These are phyloP conservation scores for Fusarium lateritium DNA, from an alignment of 2,329 filamentous ascomycete species.

Conservation along the genomic window DNA sequence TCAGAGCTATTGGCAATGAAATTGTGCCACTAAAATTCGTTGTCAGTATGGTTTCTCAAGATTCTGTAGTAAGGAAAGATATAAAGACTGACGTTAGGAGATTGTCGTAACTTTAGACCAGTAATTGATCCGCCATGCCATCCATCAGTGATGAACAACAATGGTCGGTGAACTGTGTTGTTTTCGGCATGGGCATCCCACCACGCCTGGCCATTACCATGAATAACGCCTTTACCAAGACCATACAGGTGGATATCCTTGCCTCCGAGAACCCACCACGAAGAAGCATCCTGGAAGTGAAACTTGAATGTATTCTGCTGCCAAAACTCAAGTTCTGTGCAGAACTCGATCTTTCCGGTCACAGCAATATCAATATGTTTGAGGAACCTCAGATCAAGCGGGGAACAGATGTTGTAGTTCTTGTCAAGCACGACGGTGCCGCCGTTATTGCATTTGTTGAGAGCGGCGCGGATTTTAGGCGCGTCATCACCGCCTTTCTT, in stretches of 20 bases:
- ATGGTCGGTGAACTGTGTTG: constrained; percentile 68
- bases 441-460: constrained; percentile 68
- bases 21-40: constrained; percentile 57
- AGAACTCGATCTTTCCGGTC: constrained; percentile 71
- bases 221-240: constrained; percentile 59
- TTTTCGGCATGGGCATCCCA: constrained; percentile 68
- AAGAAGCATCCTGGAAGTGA: constrained; percentile 73
- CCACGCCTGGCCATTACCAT: constrained; percentile 77
- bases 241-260: constrained; percentile 73
- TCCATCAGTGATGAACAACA: constrained; percentile 74
- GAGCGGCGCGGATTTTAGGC: constrained; percentile 13
- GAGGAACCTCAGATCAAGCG: constrained; percentile 75
- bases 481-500: constrained; percentile 27
- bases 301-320: constrained; percentile 73
- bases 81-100: constrained; percentile 50
- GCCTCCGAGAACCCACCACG: constrained; percentile 46
- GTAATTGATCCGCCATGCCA: constrained; percentile 70
- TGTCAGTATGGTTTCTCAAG: neutral
- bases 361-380: constrained; percentile 73
- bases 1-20: constrained; percentile 75
- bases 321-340: constrained; percentile 77
- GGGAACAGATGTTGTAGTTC: constrained; percentile 73
- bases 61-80: too few species aligned
- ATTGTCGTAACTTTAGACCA: constrained; percentile 72
- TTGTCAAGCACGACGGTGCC: constrained; percentile 72